Conservation (phyloP, 1,284 basidiomycete species). For the Ganoderma resinaceum region DNA sequence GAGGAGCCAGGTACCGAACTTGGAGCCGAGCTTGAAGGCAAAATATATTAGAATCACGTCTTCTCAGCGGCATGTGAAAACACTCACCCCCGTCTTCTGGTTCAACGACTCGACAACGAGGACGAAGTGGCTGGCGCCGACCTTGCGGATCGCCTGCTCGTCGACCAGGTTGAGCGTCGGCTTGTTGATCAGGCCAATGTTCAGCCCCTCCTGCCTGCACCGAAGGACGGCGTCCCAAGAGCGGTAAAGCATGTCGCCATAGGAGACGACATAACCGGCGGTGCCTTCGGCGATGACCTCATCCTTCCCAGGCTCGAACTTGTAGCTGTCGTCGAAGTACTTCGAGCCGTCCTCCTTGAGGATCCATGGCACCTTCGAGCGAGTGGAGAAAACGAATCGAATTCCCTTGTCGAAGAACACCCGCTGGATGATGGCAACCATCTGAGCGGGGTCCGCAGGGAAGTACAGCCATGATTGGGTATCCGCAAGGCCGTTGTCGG, state of each 20-base stretch:
- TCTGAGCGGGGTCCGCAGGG: conserved; percentile 83
- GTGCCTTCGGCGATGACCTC: conserved; percentile 76
- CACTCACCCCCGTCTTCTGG: conserved; percentile 82
- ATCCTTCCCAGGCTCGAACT: conserved; percentile 84
- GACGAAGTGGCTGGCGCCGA: conserved; percentile 77
- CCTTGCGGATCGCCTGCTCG: conserved; percentile 75
- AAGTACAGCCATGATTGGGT: conserved; percentile 83
- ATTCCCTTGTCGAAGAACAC: conserved; percentile 85
- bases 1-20: conserved; percentile 84
- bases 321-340: conserved; percentile 75
- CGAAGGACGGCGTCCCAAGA: conserved; percentile 82
- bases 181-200: conserved; percentile 88
- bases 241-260: conserved; percentile 85
- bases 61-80: background rate
- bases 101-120: conserved; percentile 87
- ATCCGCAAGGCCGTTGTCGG: conserved; percentile 84
- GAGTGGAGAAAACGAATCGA: conserved; percentile 87
- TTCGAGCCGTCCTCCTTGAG: conserved; percentile 76
- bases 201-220: conserved; percentile 70
- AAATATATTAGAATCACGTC: background rate
- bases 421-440: conserved; percentile 75
- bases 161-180: conserved; percentile 83
- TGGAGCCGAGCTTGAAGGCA: conserved; percentile 69
- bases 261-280: conserved; percentile 80
- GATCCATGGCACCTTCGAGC: conserved; percentile 86